Conservation (phyloP, 2,329 filamentous ascomycete species). For the Lithohypha guttulata region DNA sequence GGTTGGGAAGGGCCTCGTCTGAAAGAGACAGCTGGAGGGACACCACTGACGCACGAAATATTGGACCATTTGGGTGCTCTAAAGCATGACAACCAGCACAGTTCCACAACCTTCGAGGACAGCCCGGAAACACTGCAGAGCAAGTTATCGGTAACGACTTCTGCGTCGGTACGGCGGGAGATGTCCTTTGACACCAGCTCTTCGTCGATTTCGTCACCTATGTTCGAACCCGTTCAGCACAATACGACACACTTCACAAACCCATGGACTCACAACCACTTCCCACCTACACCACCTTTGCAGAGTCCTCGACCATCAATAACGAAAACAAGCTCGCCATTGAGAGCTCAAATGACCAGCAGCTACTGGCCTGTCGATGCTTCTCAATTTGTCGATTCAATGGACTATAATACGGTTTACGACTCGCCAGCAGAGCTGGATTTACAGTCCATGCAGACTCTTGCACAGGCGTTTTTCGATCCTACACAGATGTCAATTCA, state of each 20-base stretch:
- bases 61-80: conserved; percentile 49
- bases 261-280: conserved; percentile 22
- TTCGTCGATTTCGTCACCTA: conserved; percentile 41
- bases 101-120: conserved; percentile 51
- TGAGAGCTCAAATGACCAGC: neutral
- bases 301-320: conserved; percentile 28
- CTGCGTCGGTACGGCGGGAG: conserved; percentile 40
- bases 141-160: conserved; percentile 43
- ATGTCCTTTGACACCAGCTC: conserved; percentile 49
- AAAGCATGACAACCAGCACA: conserved; percentile 39
- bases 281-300: conserved; percentile 31
- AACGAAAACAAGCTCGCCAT: conserved; percentile 23
- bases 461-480: conserved; percentile 16
- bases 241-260: conserved; percentile 13
- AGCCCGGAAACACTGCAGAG: conserved; percentile 45
- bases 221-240: conserved; percentile 19
- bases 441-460: conserved; percentile 12
- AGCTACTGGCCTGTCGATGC: conserved; percentile 2
- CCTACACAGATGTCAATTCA: conserved; percentile 16
- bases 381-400: conserved; percentile 17
- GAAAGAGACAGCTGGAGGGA: conserved; percentile 41
- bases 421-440: conserved; percentile 16
- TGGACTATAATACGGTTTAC: conserved; percentile 22
- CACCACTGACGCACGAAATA: conserved; percentile 54
- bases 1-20: conserved; percentile 47